Percentiles rank a stretch among this genome's conserved stretches.
Evolutionary conservation across 129 eudicot genomes (phyloP).

Genomic region (Centella asiatica): DNA sequence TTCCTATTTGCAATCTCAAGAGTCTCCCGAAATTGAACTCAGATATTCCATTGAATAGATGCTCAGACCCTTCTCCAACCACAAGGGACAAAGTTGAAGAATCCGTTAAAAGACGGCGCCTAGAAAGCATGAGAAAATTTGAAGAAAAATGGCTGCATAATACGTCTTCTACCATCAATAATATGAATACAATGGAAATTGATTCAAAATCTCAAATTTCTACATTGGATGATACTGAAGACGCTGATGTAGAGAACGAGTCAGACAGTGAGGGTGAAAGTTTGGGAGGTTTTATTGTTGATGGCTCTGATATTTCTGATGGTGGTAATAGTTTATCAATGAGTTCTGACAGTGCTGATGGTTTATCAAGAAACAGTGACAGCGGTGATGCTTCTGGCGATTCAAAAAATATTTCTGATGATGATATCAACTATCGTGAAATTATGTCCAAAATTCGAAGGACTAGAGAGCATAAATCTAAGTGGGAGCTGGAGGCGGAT

Average conservation of each 20-base stretch:
- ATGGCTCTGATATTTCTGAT: slow-evolving; percentile 30
- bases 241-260: slow-evolving; percentile 30
- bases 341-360: slow-evolving; percentile 14
- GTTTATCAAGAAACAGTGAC: slow-evolving; percentile 9
- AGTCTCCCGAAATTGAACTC: slow-evolving; percentile 1
- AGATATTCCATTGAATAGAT: not conserved
- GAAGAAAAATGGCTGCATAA: slow-evolving; percentile 11
- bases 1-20: slow-evolving; percentile 35
- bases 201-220: not conserved
- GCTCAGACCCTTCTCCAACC: not conserved
- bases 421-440: slow-evolving; percentile 18
- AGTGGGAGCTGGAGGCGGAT: slow-evolving; percentile 63
- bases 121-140: slow-evolving; percentile 26
- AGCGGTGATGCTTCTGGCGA: slow-evolving; percentile 18
- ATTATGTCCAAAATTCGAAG: slow-evolving; percentile 41
- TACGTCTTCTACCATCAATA: slow-evolving; percentile 4
- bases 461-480: slow-evolving; percentile 19
- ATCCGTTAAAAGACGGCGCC: slow-evolving; percentile 15
- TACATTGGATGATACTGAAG: slow-evolving; percentile 21
- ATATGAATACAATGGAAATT: slow-evolving; percentile 7
- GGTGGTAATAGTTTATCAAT: slow-evolving; percentile 3
- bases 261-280: slow-evolving; percentile 46
- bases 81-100: slow-evolving; percentile 12
- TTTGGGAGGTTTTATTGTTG: slow-evolving; percentile 52
- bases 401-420: slow-evolving; percentile 26